Base-by-base conservation (phyloP, 2,329 filamentous ascomycete species). In the Aspergillus bombycis region DNA sequence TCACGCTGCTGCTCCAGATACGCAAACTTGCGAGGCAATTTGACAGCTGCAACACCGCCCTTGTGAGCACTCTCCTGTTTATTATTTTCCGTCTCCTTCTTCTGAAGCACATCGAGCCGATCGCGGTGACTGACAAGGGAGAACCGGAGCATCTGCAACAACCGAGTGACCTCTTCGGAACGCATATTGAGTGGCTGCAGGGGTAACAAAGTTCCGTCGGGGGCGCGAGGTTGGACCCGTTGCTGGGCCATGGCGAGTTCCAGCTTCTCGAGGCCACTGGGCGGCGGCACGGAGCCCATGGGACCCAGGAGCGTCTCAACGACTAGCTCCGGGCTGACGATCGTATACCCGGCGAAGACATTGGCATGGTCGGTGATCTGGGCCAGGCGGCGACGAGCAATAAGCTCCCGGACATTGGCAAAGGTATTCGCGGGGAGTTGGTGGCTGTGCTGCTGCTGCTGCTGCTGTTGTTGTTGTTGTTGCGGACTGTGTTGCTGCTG, bases 341-440 rank as follows among this genome's bases (percentile, higher is more conserved):
- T 80, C 53, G 71, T 79, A 64, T 80, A 80, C 52, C 78, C 78
- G 61, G 78, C 78, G 62, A 79, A 78, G 30, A 78, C 72, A 72
- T 81, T 81, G 70, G 78, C 78, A 74, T 80, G 79, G 63, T 81
- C 78, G 69, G 78, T 79, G 63, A 81, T 81, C 64, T 80, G 78
- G 54, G 74, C 76, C 65, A 81, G 68, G 41, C 78, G 77, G 30
- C 78, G 77, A 30, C 78, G 79, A 67, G 78, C 77, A 59, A 78
- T 77, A 60, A 79, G 71, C 66, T 79, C 77, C 58, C 77, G 74
- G 53, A 79, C 76, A 66, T 77, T 78, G 73, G 76, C 76, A 71
- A 77, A 77, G 66, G 75, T 78, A 74, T 78, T 78, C 69, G 74
- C 67, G 64, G 76, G 71, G 57, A 72, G 71, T 58, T 74, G 70